Percentiles rank a stretch among this genome's conserved stretches.
Evolutionary conservation across 1,284 basidiomycete genomes (phyloP).

Genomic region (Cystobasidium sp.): DNA sequence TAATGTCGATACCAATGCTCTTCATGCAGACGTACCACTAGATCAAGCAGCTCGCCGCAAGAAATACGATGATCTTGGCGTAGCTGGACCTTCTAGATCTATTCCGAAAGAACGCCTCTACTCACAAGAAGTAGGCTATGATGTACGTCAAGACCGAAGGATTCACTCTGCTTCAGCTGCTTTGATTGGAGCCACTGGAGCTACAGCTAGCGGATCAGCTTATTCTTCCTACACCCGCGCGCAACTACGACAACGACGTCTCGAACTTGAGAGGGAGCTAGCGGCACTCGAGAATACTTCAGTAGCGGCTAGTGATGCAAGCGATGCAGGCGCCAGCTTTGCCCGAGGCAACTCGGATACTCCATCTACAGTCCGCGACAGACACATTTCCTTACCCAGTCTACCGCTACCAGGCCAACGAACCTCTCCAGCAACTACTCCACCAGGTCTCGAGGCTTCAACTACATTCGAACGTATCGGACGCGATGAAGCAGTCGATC

Average conservation of each 20-base stretch:
- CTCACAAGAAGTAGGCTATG: constrained; percentile 24
- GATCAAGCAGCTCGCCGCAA: constrained; percentile 18
- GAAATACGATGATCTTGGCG: constrained; percentile 39
- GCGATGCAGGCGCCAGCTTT: background rate
- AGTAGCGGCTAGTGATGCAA: constrained; percentile 13
- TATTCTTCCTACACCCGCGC: constrained; percentile 38
- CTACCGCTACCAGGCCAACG: constrained; percentile 17
- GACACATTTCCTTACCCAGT: constrained; percentile 39
- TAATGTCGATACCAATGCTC: constrained; percentile 1
- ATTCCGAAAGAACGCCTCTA: constrained; percentile 15
- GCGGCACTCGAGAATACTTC: constrained; percentile 25
- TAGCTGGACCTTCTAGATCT: constrained; percentile 16
- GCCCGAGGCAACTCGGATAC: constrained; percentile 2
- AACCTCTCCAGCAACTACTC: background rate
- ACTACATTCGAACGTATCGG: constrained; percentile 29
- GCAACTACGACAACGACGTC: constrained; percentile 37
- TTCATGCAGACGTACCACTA: constrained; percentile 14
- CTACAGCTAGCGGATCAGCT: constrained; percentile 7
- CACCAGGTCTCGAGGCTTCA: constrained; percentile 20
- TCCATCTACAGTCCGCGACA: constrained; percentile 15
- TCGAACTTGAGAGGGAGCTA: constrained; percentile 39
- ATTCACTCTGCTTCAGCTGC: constrained; percentile 38
- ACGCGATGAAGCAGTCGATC: constrained; percentile 31
- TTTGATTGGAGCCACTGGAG: constrained; percentile 27
- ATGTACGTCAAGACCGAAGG: background rate